Conservation (phyloP, 1,284 basidiomycete species). For the Coriolopsis trogii region DNA sequence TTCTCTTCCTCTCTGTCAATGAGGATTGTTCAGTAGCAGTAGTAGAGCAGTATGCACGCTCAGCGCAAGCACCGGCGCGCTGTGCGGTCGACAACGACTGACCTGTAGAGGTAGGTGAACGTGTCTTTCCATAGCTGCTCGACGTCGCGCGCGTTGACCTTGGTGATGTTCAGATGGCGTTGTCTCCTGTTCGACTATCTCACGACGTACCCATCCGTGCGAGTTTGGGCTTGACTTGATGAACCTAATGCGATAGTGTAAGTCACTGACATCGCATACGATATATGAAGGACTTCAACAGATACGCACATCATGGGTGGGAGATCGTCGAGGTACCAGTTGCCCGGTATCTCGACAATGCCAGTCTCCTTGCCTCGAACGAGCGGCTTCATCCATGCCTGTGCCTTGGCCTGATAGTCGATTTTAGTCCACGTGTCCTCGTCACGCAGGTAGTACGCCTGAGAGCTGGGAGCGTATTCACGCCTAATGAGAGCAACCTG, state of each 20-base stretch:
- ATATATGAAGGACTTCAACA: neutral
- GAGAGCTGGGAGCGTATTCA: conserved; percentile 48
- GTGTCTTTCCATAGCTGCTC: conserved; percentile 79
- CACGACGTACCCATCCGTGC: conserved; percentile 58
- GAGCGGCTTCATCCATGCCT: conserved; percentile 80
- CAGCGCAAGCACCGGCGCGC: neutral
- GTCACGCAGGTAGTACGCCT: conserved; percentile 73
- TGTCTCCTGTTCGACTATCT: neutral
- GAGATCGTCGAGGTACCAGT: conserved; percentile 74
- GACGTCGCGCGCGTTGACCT: conserved; percentile 69
- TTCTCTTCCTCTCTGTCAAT: conserved; percentile 60
- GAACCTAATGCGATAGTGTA: conserved; percentile 45
- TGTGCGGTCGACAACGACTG: neutral
- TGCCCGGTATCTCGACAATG: conserved; percentile 73
- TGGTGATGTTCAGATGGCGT: neutral
- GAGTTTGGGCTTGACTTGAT: conserved; percentile 68
- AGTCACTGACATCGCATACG: neutral
- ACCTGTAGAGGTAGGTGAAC: conserved; percentile 71
- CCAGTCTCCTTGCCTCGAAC: conserved; percentile 67
- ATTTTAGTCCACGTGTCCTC: conserved; percentile 79
- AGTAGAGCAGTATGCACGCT: neutral
- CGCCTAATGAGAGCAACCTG: neutral
- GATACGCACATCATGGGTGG: conserved; percentile 66
- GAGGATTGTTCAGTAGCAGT: neutral
- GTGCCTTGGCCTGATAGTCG: conserved; percentile 61